These are phyloP conservation scores for Sclerotinia subarctica DNA, from an alignment of 2,329 filamentous ascomycete genomes.

Conservation along the genomic window DNA sequence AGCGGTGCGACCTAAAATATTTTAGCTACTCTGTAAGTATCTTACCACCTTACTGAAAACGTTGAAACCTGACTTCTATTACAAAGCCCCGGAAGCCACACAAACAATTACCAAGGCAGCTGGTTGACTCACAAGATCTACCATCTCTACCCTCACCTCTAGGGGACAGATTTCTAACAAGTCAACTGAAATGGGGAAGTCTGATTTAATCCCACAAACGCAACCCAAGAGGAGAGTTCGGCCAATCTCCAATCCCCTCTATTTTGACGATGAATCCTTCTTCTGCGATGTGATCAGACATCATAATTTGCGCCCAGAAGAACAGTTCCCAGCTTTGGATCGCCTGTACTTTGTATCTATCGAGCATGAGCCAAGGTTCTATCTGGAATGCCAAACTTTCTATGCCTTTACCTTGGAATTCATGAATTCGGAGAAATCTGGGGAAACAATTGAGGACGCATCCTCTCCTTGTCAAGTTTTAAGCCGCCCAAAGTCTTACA, in stretches of 20 bases:
- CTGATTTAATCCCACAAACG: neutral
- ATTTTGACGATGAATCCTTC: neutral
- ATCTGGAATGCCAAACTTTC: slow-evolving; percentile 2
- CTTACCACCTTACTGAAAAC: neutral
- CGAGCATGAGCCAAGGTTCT: slow-evolving; percentile 11
- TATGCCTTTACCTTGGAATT: slow-evolving; percentile 10
- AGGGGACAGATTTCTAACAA: neutral
- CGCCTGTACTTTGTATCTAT: neutral
- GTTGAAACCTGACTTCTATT: neutral
- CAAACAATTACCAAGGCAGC: too few relatives aligned
- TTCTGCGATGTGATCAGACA: slow-evolving; percentile 11
- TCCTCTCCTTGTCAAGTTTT: neutral
- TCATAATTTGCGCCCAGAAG: neutral
- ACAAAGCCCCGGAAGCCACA: neutral
- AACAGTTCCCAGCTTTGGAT: neutral
- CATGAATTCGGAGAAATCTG: neutral
- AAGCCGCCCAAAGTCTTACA: neutral
- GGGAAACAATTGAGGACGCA: neutral
- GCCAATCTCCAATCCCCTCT: slow-evolving; percentile 19
- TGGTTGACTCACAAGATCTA: neutral
- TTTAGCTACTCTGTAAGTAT: neutral
- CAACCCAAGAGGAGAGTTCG: slow-evolving; percentile 10
- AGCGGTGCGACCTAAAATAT: neutral
- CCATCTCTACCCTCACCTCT: neutral
- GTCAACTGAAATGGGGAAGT: slow-evolving; percentile 6